Evolutionary conservation across 345 rosid species (phyloP).

Genomic region (Ceriops decandra): DNA sequence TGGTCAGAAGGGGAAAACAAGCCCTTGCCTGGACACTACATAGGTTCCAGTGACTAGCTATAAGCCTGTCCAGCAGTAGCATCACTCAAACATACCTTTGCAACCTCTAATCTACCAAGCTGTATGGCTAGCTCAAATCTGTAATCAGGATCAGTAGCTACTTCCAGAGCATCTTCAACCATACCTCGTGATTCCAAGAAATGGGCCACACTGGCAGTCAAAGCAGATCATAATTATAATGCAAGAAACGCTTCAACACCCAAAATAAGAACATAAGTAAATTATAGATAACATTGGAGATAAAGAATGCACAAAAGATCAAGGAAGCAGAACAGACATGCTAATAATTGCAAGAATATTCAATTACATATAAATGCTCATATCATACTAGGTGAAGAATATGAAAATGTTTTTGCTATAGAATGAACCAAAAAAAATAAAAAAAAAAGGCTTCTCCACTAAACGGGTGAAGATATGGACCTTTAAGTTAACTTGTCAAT

Average conservation of each 20-base stretch:
- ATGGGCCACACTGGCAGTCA: constrained; percentile 75
- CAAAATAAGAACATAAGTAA: background rate
- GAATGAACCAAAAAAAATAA: background rate
- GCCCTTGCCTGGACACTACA: background rate
- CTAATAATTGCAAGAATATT: background rate
- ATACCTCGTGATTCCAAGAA: constrained; percentile 98
- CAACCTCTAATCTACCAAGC: constrained; percentile 87
- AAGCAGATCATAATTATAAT: constrained; percentile 18
- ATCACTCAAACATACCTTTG: constrained; percentile 52
- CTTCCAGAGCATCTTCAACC: constrained; percentile 93
- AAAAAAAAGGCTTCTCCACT: background rate
- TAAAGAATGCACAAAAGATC: background rate
- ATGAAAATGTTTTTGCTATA: no score
- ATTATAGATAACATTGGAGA: background rate
- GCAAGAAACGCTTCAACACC: background rate
- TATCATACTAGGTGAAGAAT: no score
- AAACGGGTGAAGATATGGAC: background rate
- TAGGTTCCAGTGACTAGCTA: constrained; percentile 1
- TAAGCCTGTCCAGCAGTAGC: background rate
- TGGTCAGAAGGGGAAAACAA: background rate
- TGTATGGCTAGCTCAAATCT: constrained; percentile 94
- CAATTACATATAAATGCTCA: no score
- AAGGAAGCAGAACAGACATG: background rate
- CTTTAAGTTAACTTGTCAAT: background rate
- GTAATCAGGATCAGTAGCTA: constrained; percentile 96